phyloP scores from a whole-genome alignment of 2,329 filamentous ascomycete species.

The Sclerotinia spermophila region DNA sequence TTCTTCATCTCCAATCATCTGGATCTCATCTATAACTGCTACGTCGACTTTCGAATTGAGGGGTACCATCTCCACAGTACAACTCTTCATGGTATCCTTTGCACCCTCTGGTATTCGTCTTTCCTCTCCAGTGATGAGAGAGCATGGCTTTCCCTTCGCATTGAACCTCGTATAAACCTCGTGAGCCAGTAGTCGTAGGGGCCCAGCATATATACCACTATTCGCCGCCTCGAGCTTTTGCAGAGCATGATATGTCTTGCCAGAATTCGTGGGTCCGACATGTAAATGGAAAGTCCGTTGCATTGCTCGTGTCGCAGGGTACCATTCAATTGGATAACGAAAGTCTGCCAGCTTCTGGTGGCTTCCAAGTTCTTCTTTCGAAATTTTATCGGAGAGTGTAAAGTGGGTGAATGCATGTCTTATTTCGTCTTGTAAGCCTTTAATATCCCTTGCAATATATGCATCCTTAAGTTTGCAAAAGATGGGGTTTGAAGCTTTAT shows the following conservation, averaged over 20 bases:
- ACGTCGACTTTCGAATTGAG: constrained; percentile 59
- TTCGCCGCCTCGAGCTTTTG: constrained; percentile 75
- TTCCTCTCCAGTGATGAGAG: constrained; percentile 88
- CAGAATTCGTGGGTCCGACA: constrained; percentile 95
- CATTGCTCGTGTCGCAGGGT: constrained; percentile 72
- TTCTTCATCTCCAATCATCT: constrained; percentile 81
- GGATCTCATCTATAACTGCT: constrained; percentile 96
- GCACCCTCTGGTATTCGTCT: constrained; percentile 62
- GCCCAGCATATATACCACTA: constrained; percentile 84
- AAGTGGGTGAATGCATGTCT: constrained; percentile 55
- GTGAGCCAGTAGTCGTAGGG: constrained; percentile 81
- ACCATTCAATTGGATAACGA: constrained; percentile 91
- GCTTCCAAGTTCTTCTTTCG: constrained; percentile 26
- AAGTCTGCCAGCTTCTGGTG: constrained; percentile 73
- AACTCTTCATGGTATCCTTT: constrained; percentile 65
- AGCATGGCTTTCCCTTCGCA: constrained; percentile 72
- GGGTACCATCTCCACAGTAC: constrained; percentile 89
- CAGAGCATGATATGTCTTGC: constrained; percentile 93
- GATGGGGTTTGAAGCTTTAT: constrained; percentile 26
- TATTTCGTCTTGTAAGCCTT: constrained; percentile 55
- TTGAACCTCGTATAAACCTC: constrained; percentile 89
- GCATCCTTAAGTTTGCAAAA: constrained; percentile 49
- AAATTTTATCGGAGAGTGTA: constrained; percentile 45
- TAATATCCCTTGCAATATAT: constrained; percentile 52
- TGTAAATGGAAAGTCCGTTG: constrained; percentile 86